These are phyloP conservation scores for Penium margaritaceum DNA, from an alignment of 139 green algal species.

Conservation along the genomic window DNA sequence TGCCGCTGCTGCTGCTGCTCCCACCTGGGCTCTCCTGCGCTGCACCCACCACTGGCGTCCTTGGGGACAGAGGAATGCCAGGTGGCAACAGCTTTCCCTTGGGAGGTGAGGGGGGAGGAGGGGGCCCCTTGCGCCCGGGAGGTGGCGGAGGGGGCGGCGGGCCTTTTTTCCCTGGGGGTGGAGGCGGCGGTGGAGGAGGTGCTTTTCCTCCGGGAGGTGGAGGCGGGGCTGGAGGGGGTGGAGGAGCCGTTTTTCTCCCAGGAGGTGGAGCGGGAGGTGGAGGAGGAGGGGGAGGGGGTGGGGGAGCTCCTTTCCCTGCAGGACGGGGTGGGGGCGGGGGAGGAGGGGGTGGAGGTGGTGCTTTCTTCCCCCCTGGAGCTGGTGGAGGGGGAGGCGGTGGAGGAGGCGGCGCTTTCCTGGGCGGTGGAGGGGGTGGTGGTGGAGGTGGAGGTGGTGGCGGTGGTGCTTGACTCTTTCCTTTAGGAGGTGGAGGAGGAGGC, in stretches of 20 bases:
- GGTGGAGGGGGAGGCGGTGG: slow-evolving; percentile 5
- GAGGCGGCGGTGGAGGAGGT: not conserved
- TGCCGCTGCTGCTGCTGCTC: not conserved
- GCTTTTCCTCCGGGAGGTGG: slow-evolving; percentile 10
- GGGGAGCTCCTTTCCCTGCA: not conserved
- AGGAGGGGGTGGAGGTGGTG: not conserved
- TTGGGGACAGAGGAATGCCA: no score
- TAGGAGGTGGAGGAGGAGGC: not conserved
- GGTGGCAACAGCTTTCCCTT: no score
- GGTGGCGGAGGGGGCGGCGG: slow-evolving; percentile 17
- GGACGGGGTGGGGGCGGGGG: not conserved
- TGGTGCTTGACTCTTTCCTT: slow-evolving; percentile 5
- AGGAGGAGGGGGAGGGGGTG: not conserved
- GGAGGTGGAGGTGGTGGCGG: slow-evolving; percentile 30
- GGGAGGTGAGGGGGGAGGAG: slow-evolving; percentile 29
- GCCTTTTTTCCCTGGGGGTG: slow-evolving; percentile 12
- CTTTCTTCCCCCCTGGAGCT: slow-evolving; percentile 1
- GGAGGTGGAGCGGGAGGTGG: not conserved
- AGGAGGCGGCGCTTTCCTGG: not conserved
- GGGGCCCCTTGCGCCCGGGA: slow-evolving; percentile 16
- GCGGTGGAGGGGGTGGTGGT: not conserved
- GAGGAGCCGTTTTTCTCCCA: not conserved
- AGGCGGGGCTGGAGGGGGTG: slow-evolving; percentile 26
- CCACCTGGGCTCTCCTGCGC: no score
- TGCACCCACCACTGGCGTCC: no score